Base-by-base conservation (phyloP, 1,284 basidiomycete species). In the Ustilago vetiveriae region DNA sequence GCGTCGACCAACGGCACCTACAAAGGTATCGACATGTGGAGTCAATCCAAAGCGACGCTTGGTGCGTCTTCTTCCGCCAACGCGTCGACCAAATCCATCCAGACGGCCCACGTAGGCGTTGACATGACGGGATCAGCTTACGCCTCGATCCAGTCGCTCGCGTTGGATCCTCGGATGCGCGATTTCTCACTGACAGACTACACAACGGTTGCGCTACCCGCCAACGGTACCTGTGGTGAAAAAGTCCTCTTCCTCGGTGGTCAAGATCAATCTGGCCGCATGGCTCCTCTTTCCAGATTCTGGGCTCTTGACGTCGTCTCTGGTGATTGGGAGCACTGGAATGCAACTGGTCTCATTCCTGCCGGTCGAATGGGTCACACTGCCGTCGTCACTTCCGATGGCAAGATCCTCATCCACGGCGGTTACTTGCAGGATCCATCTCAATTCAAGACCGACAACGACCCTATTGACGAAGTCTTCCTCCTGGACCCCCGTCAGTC, bases 281-380 rank as follows among this genome's bases (percentile, higher is more conserved):
- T 80, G 14, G 76, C 70, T 3, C 43, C 43, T 8, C 55, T 82
- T 43, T 19, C 44, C 9, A 29, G 39, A 1, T 53, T 81, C 23
- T 74, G 82, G 63, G 60, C 75, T 2, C 76, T 81, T 32, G 74
- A 83, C 46, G 38, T 68, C 3, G 29, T 54, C 10, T 47, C 67
- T 0, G 64, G 74, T 16, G 27, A 56, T 3, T 83, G 82, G 81
- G 51, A 52, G 3, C 50, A 43, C n/a, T 59, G 75, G 73, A 39
- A 55, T 9, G 63, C 70, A 0, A 49, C 56, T 3, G 78, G 77
- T 14, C 51, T 68, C 21, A 50, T 69, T 6, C 83, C 83, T 0
- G 14, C 67, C 3, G 62, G 78, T 16, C 70, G 81, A 7, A 76
- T 82, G 50, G 83, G 82, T 10, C 82, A 83, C 51, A 65, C 72